Conservation (phyloP, 2,329 filamentous ascomycete genomes). For the Fusarium miscanthi region DNA sequence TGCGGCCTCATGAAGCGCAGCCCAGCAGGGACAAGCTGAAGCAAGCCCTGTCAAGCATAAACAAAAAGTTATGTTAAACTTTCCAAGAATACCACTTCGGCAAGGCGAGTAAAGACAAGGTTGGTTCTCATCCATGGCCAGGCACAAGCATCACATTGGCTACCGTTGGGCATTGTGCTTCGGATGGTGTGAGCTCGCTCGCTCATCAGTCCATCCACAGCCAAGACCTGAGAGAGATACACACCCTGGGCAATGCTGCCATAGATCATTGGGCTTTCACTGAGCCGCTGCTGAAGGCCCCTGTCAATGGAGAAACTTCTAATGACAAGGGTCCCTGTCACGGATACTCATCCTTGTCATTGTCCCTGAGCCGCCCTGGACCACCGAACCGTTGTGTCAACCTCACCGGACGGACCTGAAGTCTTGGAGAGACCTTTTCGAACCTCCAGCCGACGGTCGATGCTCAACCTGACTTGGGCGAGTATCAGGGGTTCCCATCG, state of each 20-base stretch:
- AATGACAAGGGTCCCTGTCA: conserved; percentile 19
- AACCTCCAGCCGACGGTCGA: conserved; percentile 29
- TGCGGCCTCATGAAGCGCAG: conserved; percentile 1
- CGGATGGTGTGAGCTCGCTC: conserved; percentile 33
- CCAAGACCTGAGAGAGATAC: conserved; percentile 35
- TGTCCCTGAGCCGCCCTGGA: conserved; percentile 39
- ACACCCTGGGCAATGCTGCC: conserved; percentile 19
- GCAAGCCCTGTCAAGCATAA: conserved; percentile 39
- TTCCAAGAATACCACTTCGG: conserved; percentile 25
- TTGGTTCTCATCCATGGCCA: conserved; percentile 15
- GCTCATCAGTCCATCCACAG: conserved; percentile 41
- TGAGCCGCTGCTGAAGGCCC: conserved; percentile 34
- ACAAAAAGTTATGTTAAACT: conserved; percentile 34
- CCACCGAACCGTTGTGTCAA: conserved; percentile 35
- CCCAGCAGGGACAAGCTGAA: conserved; percentile 24
- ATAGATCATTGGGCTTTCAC: conserved; percentile 31
- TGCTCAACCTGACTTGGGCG: conserved; percentile 15
- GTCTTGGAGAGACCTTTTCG: conserved; percentile 23
- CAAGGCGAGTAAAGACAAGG: conserved; percentile 15
- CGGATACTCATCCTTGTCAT: conserved; percentile 15
- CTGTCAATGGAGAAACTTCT: conserved; percentile 18
- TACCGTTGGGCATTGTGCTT: conserved; percentile 29
- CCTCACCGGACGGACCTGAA: conserved; percentile 40
- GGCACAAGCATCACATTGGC: conserved; percentile 41
- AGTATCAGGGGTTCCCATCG: conserved; percentile 31